Percentiles rank a stretch among this genome's conserved stretches.
Evolutionary conservation across 2,329 filamentous ascomycete genomes (phyloP).

Genomic region (Phialophora verrucosa): DNA sequence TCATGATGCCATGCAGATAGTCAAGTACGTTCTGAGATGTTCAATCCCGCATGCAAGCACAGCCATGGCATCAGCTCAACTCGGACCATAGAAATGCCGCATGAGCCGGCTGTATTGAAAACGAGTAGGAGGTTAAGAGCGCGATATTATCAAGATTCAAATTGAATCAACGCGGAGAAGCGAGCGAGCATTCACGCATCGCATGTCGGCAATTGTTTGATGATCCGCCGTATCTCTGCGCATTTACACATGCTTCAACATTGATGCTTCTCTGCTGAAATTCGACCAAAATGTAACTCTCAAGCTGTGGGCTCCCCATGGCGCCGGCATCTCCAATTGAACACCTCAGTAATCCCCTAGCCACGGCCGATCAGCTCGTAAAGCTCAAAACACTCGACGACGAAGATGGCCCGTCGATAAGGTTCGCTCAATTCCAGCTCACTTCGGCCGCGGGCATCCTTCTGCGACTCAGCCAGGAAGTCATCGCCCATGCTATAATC

Average conservation of each 20-base stretch:
- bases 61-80: neutral
- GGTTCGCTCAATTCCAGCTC: slow-evolving; percentile 52
- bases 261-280: neutral
- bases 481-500: slow-evolving; percentile 83
- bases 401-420: slow-evolving; percentile 52
- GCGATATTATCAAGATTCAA: neutral
- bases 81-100: neutral
- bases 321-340: slow-evolving; percentile 26
- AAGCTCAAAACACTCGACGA: slow-evolving; percentile 36
- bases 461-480: slow-evolving; percentile 81
- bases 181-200: neutral
- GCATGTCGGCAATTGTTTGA: neutral
- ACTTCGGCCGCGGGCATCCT: slow-evolving; percentile 65
- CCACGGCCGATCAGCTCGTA: slow-evolving; percentile 52
- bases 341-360: slow-evolving; percentile 50
- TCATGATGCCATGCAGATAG: neutral
- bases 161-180: neutral
- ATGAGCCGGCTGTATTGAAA: neutral
- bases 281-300: slow-evolving; percentile 1
- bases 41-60: neutral
- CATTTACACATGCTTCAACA: neutral
- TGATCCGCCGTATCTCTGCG: neutral
- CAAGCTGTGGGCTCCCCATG: slow-evolving; percentile 16
- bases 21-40: neutral
- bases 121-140: neutral